Evolutionary conservation across 116 monocot species (phyloP).

Genomic region (Papilionanthe hybrid): DNA sequence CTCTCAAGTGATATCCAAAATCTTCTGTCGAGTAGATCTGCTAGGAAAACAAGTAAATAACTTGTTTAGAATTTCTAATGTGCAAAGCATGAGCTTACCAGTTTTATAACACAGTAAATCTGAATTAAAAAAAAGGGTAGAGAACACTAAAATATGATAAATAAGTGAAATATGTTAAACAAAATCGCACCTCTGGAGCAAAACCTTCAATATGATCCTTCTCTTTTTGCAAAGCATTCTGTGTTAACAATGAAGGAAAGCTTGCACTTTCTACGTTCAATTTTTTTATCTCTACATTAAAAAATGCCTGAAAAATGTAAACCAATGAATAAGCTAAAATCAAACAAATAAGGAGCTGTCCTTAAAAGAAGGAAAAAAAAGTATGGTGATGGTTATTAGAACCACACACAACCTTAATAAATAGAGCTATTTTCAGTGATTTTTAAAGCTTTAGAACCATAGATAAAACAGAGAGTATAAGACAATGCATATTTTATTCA

Average conservation of each 20-base stretch:
- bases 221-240: constrained; percentile 80
- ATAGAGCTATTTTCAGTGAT: not conserved
- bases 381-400: not conserved
- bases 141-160: not conserved
- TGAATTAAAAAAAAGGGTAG: not conserved
- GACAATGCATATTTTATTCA: not conserved
- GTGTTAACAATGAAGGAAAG: constrained; percentile 89
- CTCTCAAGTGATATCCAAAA: too few species aligned
- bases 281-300: constrained; percentile 92
- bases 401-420: not conserved
- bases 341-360: not conserved
- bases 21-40: too few species aligned
- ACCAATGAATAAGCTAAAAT: not conserved
- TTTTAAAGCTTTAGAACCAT: not conserved
- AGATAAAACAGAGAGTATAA: not conserved
- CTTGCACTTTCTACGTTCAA: constrained; percentile 76
- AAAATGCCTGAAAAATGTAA: constrained; percentile 58
- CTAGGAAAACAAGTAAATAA: too few species aligned
- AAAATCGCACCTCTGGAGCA: constrained; percentile 77
- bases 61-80: not conserved
- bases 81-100: not conserved
- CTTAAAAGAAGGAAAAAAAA: not conserved
- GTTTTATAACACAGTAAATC: not conserved
- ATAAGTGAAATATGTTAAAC: not conserved
- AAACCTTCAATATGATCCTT: constrained; percentile 99